Evolutionary conservation across 2,329 filamentous ascomycete species (phyloP).

Genomic region (Spiromastix sp.): DNA sequence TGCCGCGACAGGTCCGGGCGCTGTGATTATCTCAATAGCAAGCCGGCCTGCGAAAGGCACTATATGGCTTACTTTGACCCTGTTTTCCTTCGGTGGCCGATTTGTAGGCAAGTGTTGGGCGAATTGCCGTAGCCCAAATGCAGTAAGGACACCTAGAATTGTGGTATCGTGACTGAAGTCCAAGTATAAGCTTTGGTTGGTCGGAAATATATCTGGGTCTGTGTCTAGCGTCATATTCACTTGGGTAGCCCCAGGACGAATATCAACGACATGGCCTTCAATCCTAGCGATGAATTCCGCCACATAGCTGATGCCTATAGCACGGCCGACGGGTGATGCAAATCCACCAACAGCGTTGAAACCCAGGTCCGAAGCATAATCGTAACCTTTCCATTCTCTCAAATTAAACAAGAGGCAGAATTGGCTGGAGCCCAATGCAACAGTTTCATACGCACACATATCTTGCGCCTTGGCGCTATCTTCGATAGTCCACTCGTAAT

Average conservation of each 20-base stretch:
- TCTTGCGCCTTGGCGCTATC: conserved; percentile 60
- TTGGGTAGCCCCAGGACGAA: conserved; percentile 31
- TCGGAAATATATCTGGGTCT: conserved; percentile 58
- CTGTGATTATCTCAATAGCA: conserved; percentile 62
- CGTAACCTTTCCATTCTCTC: conserved; percentile 62
- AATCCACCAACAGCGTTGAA: conserved; percentile 55
- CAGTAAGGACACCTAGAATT: conserved; percentile 58
- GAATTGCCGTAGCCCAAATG: conserved; percentile 64
- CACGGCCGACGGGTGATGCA: conserved; percentile 55
- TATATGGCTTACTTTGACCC: conserved; percentile 56
- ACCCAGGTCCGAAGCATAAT: conserved; percentile 58
- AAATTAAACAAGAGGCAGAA: conserved; percentile 69
- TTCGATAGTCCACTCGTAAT: conserved; percentile 52
- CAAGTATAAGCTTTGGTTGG: conserved; percentile 63
- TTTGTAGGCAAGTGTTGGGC: conserved; percentile 46
- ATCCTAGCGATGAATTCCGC: conserved; percentile 63
- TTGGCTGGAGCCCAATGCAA: conserved; percentile 62
- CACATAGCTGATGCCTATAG: conserved; percentile 63
- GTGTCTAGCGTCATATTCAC: conserved; percentile 33
- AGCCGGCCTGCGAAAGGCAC: conserved; percentile 63
- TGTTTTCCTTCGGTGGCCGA: conserved; percentile 46
- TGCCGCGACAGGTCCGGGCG: conserved; percentile 52
- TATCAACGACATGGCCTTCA: conserved; percentile 19
- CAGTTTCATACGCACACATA: conserved; percentile 67
- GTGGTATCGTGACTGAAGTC: conserved; percentile 73